Conservation (phyloP, 1,139 yeast genomes). For the Petasospora rhodanensis region DNA sequence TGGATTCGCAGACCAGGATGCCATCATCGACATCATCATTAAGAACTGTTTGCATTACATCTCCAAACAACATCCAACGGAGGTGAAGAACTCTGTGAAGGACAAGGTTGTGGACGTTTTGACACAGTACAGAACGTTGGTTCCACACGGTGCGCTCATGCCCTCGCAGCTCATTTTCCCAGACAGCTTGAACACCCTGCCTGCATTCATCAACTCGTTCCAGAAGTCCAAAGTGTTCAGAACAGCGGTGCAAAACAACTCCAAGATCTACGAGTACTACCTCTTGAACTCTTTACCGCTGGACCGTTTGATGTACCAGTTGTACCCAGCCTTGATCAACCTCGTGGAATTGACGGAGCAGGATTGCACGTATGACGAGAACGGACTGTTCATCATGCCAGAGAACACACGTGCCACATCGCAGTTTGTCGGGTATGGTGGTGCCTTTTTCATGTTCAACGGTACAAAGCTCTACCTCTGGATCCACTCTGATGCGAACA, state of each 20-base stretch:
- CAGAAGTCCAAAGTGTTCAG: constrained; percentile 65
- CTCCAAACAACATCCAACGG: constrained; percentile 42
- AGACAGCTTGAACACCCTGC: constrained; percentile 68
- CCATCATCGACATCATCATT: constrained; percentile 65
- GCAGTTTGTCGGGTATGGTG: constrained; percentile 52
- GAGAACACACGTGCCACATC: constrained; percentile 45
- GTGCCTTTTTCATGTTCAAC: constrained; percentile 74
- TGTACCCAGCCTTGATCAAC: constrained; percentile 80
- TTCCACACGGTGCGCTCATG: constrained; percentile 42
- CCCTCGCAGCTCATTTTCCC: constrained; percentile 78
- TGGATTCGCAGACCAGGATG: constrained; percentile 81
- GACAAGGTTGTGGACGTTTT: constrained; percentile 67
- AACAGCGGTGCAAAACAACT: constrained; percentile 46
- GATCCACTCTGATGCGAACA: constrained; percentile 69
- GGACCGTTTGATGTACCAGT: constrained; percentile 54
- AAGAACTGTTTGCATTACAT: constrained; percentile 47
- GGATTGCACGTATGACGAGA: constrained; percentile 43
- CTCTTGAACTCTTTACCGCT: constrained; percentile 53
- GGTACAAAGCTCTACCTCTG: constrained; percentile 62
- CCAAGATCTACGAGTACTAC: constrained; percentile 56
- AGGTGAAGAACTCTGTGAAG: constrained; percentile 60
- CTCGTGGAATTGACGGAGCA: constrained; percentile 59
- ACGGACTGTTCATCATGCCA: constrained; percentile 48
- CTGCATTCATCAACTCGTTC: constrained; percentile 64
- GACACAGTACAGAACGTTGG: constrained; percentile 67